Evolutionary conservation across 352 stramenopile species (phyloP).

Genomic region (Phytopythium oedochilum): DNA sequence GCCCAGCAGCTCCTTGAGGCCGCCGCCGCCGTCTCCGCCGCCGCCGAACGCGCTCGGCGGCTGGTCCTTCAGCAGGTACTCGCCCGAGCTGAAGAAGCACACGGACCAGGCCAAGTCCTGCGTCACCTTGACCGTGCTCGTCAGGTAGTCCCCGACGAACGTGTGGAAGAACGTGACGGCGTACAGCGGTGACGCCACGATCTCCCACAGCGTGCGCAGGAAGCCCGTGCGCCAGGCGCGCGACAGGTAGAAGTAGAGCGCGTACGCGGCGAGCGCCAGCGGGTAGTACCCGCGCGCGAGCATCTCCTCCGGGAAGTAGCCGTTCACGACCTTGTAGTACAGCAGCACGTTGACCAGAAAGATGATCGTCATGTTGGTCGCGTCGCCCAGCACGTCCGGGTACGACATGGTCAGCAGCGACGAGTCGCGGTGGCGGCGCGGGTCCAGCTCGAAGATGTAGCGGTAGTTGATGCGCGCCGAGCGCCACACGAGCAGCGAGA

Average conservation of each 20-base stretch:
- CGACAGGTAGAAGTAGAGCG: conserved; percentile 91
- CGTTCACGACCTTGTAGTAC: conserved; percentile 96
- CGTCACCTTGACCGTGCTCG: conserved; percentile 79
- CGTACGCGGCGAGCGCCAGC: conserved; percentile 90
- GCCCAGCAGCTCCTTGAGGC: not conserved
- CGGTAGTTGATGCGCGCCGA: conserved; percentile 91
- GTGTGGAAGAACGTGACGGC: conserved; percentile 94
- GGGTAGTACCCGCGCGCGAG: conserved; percentile 90
- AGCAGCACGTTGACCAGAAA: conserved; percentile 94
- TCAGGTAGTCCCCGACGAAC: conserved; percentile 88
- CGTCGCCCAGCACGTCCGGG: conserved; percentile 93
- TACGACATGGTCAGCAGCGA: conserved; percentile 54
- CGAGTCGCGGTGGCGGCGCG: conserved; percentile 23
- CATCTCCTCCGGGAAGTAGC: conserved; percentile 78
- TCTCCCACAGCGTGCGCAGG: conserved; percentile 81
- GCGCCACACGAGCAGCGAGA: conserved; percentile 91
- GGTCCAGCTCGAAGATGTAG: conserved; percentile 95
- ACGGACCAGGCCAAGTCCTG: conserved; percentile 92
- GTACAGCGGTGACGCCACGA: conserved; percentile 89
- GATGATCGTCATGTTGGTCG: conserved; percentile 95
- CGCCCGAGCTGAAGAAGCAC: conserved; percentile 93
- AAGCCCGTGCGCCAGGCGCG: conserved; percentile 84
- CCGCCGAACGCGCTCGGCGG: conserved; percentile 12
- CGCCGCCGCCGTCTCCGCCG: not conserved
- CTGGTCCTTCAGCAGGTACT: conserved; percentile 86